A percentile compares a stretch with the other conserved stretches of the same genome.
Evolutionary conservation across 2,329 filamentous ascomycete species (phyloP).

Genomic region (Orbilia javanica): DNA sequence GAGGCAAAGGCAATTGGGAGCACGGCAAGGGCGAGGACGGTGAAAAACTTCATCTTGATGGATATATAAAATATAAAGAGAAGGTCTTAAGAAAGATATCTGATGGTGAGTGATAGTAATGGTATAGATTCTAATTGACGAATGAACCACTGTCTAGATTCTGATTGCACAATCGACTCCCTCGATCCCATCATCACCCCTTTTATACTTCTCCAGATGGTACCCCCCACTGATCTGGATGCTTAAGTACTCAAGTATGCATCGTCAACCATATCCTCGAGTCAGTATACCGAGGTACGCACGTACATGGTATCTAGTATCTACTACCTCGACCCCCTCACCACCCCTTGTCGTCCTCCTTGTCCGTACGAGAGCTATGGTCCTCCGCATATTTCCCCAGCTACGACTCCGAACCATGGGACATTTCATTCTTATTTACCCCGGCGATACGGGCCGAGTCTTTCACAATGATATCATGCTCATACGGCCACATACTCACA

Average conservation of each 20-base stretch:
- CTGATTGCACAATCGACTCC: not conserved
- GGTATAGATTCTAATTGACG: not conserved
- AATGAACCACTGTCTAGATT: constrained; percentile 2
- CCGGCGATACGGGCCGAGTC: constrained; percentile 11
- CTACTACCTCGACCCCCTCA: not conserved
- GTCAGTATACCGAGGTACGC: not conserved
- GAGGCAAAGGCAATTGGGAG: constrained; percentile 30
- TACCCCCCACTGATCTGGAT: not conserved
- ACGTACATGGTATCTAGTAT: not conserved
- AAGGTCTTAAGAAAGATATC: not conserved
- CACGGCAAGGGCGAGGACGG: constrained; percentile 25
- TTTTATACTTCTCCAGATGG: constrained; percentile 15
- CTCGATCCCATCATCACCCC: constrained; percentile 13
- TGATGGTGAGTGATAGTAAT: not conserved
- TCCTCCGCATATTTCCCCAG: not conserved
- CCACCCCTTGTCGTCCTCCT: not conserved
- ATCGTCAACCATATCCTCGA: not conserved
- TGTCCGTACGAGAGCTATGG: constrained; percentile 7
- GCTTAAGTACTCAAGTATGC: too few relatives aligned
- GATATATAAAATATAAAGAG: not conserved
- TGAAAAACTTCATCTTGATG: constrained; percentile 47
- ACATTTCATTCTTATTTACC: not conserved
- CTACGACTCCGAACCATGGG: constrained; percentile 9
- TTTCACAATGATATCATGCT: constrained; percentile 7
- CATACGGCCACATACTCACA: not conserved